Evolutionary conservation across 2,329 filamentous ascomycete species (phyloP), one percentile per base, ranked within the genome.

Genomic region (Aureobasidium musti): DNA sequence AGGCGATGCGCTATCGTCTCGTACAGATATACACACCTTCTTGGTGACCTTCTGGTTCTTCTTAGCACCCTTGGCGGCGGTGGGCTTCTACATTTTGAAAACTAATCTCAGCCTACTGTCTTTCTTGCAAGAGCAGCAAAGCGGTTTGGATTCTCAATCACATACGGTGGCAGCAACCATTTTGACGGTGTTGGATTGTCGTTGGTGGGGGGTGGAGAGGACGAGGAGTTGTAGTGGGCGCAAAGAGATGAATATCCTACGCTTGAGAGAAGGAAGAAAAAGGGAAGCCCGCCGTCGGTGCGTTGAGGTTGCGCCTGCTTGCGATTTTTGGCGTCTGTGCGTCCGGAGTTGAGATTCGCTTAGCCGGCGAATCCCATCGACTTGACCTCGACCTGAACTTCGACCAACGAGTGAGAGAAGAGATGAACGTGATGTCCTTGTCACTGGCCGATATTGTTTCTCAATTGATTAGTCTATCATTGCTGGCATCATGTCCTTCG

Each of bases 231-330:
- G 71, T 73, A 73, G 81, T 75, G 75, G 81, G 82, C 89, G 89
- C 89, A 92, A 92, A 92, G 89, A 92, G 80, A 84, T 95, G 82
- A 83, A 83, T 90, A 95, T 95, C 91, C 91, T 95, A 89, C 91
- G 91, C 86, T 84, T 79, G 41, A 41, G 59, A 45, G 50, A 23
- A 35, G 54, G 41, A 66, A 47, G 30, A 39, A 50, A 57, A 66
- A 60, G 52, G 49, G 64, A 30, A 41, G 17, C 17, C 52, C n/a
- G 23, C 5, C 26, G 28, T 28, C 33, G 28, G 23, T 30, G 45
- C 26, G 60, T 6, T 39, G 13, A 10, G 33, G 35, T 2, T 39
- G 35, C 39, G 49, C 26, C 26, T 39, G 23, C 10, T 45, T n/a
- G n/a, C 37, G 26, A 11, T n/a, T 54, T 56, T 61, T 37, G 23